These are phyloP conservation scores for Xerocomus minutiporus DNA, from an alignment of 1,284 basidiomycete genomes.

Conservation along the genomic window DNA sequence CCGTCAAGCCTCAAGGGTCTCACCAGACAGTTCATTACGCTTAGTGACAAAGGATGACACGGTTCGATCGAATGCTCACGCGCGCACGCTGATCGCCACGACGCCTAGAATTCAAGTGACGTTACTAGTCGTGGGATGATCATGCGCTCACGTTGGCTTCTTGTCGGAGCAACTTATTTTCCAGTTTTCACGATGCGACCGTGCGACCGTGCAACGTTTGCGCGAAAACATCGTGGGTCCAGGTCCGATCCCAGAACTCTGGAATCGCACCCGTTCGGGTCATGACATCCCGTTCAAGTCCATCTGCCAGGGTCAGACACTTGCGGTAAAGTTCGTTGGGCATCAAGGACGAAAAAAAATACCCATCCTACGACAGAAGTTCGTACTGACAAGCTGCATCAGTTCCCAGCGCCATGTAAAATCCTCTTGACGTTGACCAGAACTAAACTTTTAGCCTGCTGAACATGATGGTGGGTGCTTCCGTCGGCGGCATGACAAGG, in stretches of 20 bases:
- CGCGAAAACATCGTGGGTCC: too few relatives aligned
- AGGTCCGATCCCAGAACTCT: too few relatives aligned
- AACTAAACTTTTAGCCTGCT: not conserved
- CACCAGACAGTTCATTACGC: not conserved
- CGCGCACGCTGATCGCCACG: too few relatives aligned
- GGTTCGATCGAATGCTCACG: not conserved
- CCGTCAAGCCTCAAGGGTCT: constrained; percentile 12
- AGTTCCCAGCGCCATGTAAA: not conserved
- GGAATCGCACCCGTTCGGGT: too few relatives aligned
- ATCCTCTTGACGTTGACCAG: not conserved
- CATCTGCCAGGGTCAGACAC: not conserved
- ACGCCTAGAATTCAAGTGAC: too few relatives aligned
- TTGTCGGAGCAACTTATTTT: not conserved
- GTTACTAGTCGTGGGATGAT: too few relatives aligned
- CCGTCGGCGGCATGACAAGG: not conserved
- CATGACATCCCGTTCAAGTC: too few relatives aligned
- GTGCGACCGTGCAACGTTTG: not conserved
- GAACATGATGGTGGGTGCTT: not conserved
- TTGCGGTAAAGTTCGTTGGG: not conserved
- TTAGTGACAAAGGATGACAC: not conserved
- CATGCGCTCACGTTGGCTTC: not conserved
- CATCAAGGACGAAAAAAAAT: not conserved
- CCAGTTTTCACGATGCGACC: not conserved
- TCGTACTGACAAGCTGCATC: too few relatives aligned
- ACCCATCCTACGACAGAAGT: not conserved